Base-by-base conservation (phyloP, 306 rosid species). In the Rosa persica region DNA sequence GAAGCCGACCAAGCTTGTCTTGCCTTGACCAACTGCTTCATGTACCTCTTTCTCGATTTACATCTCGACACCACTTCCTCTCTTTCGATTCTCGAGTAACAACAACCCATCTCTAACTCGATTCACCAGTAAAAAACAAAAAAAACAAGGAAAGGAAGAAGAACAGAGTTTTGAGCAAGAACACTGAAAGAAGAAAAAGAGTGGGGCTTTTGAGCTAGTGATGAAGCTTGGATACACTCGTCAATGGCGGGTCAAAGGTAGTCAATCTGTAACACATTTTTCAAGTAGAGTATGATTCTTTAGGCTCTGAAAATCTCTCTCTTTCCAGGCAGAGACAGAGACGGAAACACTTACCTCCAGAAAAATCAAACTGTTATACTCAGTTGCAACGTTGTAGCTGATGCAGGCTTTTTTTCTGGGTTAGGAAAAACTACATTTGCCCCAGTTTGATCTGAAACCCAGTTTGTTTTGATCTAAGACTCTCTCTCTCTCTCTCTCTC, bases 11-110 rank as follows among this genome's bases (percentile, higher is more conserved):
- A 85, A 76, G 91, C 88, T 72, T 91, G 97, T 52, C 98, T 86
- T 12, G 97, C 92, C 75, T 89, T 82, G 1, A 90, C 97, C 4
- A 93, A 54, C 76, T 91, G 96, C 49, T 91, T 93, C 93, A 91
- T 89, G 88, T 93, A 93, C 76, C 89, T 88, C 84, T 86, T 90
- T 30, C 98, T 87, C 0, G 92, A 85, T 78, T 90, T 91, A 80
- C 97, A 93, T 40, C 89, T 81, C 7, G 93, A 85, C 78, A 91
- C 97, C 13, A 87, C 89, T 67, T 91, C 98, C 79, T 91, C 93
- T 81, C 89, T 88, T 80, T 90, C 97, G n/a, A 90, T 42, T 60
- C 84, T 85, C 0, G 97, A 93, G 70, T 89, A 88, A 66, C 96
- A 93, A 79, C 98, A 90, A 36, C 98, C 98, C 98, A 91, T 60